phyloP scores from a whole-genome alignment of 768 basidiomycete species.

The Kwoniella europaea region DNA sequence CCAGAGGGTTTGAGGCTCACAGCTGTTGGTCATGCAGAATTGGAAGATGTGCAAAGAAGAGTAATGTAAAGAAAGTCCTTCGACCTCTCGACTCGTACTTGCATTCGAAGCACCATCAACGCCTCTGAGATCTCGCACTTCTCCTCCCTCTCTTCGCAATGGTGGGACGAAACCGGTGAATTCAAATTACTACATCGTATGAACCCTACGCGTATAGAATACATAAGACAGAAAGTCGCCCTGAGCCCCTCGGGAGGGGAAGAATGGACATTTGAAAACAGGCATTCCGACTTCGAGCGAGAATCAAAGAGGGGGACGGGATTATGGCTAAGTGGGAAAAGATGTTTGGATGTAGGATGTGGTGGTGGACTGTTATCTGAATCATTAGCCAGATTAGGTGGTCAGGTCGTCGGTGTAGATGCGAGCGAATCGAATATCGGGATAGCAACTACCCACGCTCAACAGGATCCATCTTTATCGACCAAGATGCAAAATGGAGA shows the following conservation, averaged over 20 bases:
- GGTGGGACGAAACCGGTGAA: conserved; percentile 96
- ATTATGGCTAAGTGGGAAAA: conserved; percentile 66
- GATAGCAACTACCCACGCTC: conserved; percentile 81
- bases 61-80: no score
- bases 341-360: conserved; percentile 89
- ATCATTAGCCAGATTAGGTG: conserved; percentile 87
- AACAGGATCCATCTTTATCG: conserved; percentile 70
- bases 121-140: conserved; percentile 83
- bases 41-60: no score
- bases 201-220: conserved; percentile 87
- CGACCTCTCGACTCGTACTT: no score
- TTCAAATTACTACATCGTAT: conserved; percentile 86
- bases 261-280: conserved; percentile 48
- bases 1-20: no score
- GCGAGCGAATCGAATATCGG: conserved; percentile 84
- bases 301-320: conserved; percentile 33
- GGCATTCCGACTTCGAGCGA: conserved; percentile 29
- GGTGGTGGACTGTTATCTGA: conserved; percentile 93
- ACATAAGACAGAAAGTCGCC: conserved; percentile 64
- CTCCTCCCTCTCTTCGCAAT: conserved; percentile 81
- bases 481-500: conserved; percentile 32
- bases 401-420: conserved; percentile 86
- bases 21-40: no score
- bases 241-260: conserved; percentile 29
- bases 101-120: conserved; percentile 70